Conservation (phyloP, 2,329 filamentous ascomycete species). For the Aspergillus versicolor region DNA sequence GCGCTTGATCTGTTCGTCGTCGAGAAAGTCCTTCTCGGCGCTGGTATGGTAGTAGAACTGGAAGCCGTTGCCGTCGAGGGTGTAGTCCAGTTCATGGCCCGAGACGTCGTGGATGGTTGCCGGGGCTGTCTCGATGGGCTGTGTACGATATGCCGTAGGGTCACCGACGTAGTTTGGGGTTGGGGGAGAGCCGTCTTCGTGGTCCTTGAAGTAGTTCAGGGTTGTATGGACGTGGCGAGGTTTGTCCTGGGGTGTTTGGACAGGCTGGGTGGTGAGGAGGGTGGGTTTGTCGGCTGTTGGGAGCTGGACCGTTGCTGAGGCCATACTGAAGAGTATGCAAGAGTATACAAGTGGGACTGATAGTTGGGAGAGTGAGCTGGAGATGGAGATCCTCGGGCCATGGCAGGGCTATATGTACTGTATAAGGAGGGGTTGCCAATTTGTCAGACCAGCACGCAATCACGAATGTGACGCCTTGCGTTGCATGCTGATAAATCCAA, state of each 20-base stretch:
- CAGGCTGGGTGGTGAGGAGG: slow-evolving; percentile 14
- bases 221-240: slow-evolving; percentile 42
- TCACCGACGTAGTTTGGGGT: slow-evolving; percentile 35
- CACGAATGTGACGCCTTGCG: slow-evolving; percentile 14
- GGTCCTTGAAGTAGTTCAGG: slow-evolving; percentile 49
- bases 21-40: slow-evolving; percentile 38
- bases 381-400: background rate
- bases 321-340: slow-evolving; percentile 21
- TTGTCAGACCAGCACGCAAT: slow-evolving; percentile 39
- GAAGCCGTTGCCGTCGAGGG: slow-evolving; percentile 49
- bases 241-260: slow-evolving; percentile 16
- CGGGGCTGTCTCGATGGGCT: slow-evolving; percentile 39
- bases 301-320: slow-evolving; percentile 30
- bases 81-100: slow-evolving; percentile 44
- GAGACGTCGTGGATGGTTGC: slow-evolving; percentile 45
- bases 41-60: slow-evolving; percentile 43
- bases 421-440: slow-evolving; percentile 16
- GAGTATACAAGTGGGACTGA: background rate
- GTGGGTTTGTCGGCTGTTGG: slow-evolving; percentile 12
- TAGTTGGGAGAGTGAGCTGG: background rate
- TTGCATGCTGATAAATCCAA: slow-evolving; percentile 32
- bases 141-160: slow-evolving; percentile 41
- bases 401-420: background rate
- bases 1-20: slow-evolving; percentile 41
- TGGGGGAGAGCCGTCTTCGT: slow-evolving; percentile 45